Percentiles rank a stretch among this genome's conserved stretches.
Conservation (phyloP, 2,329 filamentous ascomycete genomes). For the Ustilaginoidea virens region DNA sequence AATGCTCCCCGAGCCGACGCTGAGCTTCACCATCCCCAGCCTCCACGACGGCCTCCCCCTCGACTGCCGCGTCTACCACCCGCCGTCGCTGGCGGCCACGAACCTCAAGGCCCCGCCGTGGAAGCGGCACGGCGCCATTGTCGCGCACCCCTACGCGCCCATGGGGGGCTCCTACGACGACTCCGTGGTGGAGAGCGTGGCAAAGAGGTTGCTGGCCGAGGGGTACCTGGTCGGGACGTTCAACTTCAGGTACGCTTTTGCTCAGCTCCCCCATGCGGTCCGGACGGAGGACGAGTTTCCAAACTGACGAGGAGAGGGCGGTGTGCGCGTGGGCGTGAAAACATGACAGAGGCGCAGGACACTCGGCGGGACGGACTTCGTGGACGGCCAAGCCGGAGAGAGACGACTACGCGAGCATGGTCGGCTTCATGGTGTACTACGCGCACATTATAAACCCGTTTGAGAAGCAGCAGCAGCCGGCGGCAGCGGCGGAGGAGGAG, state of each 20-base stretch:
- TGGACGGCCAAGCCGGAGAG: constrained; percentile 76
- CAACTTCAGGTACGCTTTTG: constrained; percentile 62
- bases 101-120: constrained; percentile 21
- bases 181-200: constrained; percentile 53
- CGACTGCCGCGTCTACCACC: constrained; percentile 73
- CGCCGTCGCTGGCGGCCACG: constrained; percentile 26
- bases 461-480: not conserved
- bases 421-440: constrained; percentile 68
- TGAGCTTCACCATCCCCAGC: constrained; percentile 69
- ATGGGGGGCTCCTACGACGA: constrained; percentile 81
- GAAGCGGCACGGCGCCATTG: constrained; percentile 39
- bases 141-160: constrained; percentile 85
- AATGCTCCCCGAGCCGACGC: constrained; percentile 40
- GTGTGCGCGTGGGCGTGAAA: too few relatives aligned
- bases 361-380: constrained; percentile 62
- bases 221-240: constrained; percentile 76
- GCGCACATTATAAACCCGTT: constrained; percentile 19
- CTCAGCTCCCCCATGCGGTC: not conserved
- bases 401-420: constrained; percentile 67
- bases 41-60: constrained; percentile 62
- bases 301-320: constrained; percentile 7
- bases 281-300: too few relatives aligned
- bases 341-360: constrained; percentile 53
- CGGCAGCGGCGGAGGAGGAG: not conserved
- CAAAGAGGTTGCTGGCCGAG: constrained; percentile 45